Evolutionary conservation across 495 filamentous ascomycete genomes (phyloP), one percentile per base, ranked within the genome.

Genomic region (Xylaria cubensis): DNA sequence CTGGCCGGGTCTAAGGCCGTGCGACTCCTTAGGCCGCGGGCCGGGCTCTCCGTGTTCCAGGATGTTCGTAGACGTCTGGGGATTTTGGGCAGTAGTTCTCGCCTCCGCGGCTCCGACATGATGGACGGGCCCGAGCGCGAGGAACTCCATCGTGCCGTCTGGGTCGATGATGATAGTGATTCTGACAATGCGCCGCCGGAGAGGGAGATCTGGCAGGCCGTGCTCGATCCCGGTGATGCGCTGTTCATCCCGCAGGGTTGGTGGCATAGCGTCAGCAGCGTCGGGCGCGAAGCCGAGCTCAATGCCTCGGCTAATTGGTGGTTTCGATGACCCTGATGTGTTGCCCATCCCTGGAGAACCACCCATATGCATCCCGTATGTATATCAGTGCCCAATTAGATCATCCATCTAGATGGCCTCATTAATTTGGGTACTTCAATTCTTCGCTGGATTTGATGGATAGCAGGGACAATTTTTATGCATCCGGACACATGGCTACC

Each of bases 181-280:
- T 70, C 72, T 1, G 71, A 73, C 41, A 71, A 10, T 59, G 15
- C 29, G 12, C 12, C 15, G 32, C 4, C 4, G 58, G 56, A 36
- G 13, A 21, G 15, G 1, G 56, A 74, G 2, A 74, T 78, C 3
- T 48, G 64, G 42, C 75, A 96, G 74, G 90, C 86, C 13, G 69
- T 75, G n/a, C 74, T 97, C 42, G 78, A 80, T 3, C 81, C 86
- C 17, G 91, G 92, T 0, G 94, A 98, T 84, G 90, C 85, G 0
- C 70, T 98, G 55, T 98, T 95, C 78, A 95, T 99, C 68, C 96
- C 95, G 0, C 90, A 88, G 71, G 94, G 93, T 15, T 99, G 94
- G 94, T 99, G 96, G 96, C 96, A 99, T 86, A 94, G 92, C 77
- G 89, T 99, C 64, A 91, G 89, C 76, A 93, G 95, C 26, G 75